Conservation (phyloP, 2,329 filamentous ascomycete genomes). For the Botrytis paeoniae region DNA sequence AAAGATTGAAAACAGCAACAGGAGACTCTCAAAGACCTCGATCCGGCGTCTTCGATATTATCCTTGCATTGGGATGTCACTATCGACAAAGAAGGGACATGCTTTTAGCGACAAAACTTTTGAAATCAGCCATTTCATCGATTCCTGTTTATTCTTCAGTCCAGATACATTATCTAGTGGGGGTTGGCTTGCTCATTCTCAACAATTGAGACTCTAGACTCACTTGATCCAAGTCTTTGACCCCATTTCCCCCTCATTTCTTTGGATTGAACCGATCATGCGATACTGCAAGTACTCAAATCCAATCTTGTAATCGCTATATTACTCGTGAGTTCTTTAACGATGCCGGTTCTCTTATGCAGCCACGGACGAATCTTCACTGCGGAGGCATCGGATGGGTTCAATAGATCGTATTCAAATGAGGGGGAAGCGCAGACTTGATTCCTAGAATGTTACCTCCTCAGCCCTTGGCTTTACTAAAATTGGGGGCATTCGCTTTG, state of each 20-base stretch:
- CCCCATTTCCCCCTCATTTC: neutral
- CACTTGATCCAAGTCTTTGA: neutral
- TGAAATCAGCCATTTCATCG: neutral
- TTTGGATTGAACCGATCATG: neutral
- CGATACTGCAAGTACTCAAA: conserved; percentile 5
- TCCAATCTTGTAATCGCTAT: neutral
- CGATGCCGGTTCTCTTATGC: neutral
- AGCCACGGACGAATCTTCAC: neutral
- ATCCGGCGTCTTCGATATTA: neutral
- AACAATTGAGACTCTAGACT: neutral
- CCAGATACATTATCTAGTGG: neutral
- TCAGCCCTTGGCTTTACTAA: neutral
- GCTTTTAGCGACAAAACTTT: conserved; percentile 8
- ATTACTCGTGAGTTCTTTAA: neutral
- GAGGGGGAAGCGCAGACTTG: neutral
- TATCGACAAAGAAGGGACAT: neutral
- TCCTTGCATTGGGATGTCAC: neutral
- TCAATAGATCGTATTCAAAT: neutral
- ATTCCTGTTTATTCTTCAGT: neutral
- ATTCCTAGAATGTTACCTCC: neutral
- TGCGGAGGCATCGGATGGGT: neutral
- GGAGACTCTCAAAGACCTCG: neutral
- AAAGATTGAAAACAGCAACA: neutral
- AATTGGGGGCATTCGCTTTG: neutral
- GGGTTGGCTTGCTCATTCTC: neutral